phyloP scores from a whole-genome alignment of 345 rosid genomes.

The Sisymbrium irio region DNA sequence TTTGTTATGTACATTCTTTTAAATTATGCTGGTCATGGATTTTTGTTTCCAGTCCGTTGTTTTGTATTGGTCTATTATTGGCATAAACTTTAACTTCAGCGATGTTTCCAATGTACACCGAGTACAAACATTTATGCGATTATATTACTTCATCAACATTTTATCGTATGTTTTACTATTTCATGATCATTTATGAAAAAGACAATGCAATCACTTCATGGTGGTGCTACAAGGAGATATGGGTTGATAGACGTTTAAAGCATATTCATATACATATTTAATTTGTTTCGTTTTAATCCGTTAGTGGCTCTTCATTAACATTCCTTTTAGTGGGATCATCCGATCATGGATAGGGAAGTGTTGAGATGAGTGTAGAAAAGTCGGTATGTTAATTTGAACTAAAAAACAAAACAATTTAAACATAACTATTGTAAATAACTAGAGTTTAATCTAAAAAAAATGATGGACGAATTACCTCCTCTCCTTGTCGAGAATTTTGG shows the following conservation, averaged over 20 bases:
- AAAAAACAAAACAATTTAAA: neutral
- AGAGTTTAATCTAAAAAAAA: neutral
- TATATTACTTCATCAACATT: neutral
- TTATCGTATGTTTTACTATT: neutral
- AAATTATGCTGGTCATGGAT: neutral
- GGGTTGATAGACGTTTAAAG: neutral
- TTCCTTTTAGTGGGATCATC: neutral
- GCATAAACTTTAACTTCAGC: neutral
- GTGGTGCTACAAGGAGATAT: neutral
- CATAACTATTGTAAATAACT: neutral
- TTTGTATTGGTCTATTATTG: neutral
- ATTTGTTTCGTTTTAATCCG: neutral
- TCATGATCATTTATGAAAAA: neutral
- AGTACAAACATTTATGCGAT: neutral
- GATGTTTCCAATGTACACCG: slow-evolving; percentile 1
- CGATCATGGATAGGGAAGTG: neutral
- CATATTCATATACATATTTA: neutral
- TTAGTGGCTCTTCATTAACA: neutral
- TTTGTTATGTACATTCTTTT: neutral
- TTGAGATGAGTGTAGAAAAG: neutral
- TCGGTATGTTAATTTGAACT: neutral
- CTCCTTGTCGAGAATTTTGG: too few species aligned
- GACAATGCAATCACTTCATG: neutral
- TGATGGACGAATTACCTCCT: too few species aligned
- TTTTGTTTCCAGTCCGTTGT: neutral